Conservation (phyloP, 805 yeast species). For the Candida peoriensis region DNA sequence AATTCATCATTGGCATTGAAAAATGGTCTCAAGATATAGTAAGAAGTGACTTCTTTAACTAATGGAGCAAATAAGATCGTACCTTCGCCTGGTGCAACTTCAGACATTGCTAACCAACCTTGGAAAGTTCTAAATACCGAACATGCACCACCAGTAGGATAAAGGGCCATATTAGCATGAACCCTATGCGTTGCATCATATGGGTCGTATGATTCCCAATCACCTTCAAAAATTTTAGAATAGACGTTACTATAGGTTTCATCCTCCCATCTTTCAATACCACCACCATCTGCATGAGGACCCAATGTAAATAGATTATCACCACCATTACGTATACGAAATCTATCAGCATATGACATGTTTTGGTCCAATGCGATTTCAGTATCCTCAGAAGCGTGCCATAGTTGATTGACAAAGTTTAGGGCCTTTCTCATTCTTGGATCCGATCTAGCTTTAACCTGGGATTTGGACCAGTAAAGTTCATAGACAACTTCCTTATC, state of each 20-base stretch:
- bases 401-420: slow-evolving; percentile 24
- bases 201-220: slow-evolving; percentile 41
- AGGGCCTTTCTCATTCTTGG: slow-evolving; percentile 28
- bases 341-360: slow-evolving; percentile 37
- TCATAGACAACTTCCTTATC: slow-evolving; percentile 25
- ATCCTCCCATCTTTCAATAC: slow-evolving; percentile 44
- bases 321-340: slow-evolving; percentile 37
- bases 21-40: slow-evolving; percentile 36
- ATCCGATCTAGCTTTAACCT: slow-evolving; percentile 34
- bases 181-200: slow-evolving; percentile 31
- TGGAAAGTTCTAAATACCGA: slow-evolving; percentile 37
- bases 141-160: slow-evolving; percentile 25
- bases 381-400: slow-evolving; percentile 25
- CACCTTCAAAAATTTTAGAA: slow-evolving; percentile 31
- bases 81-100: slow-evolving; percentile 34
- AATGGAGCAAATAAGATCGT: slow-evolving; percentile 34
- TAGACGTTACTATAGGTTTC: slow-evolving; percentile 32
- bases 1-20: slow-evolving; percentile 29
- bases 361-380: slow-evolving; percentile 28
- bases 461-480: slow-evolving; percentile 36
- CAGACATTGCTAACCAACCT: slow-evolving; percentile 39
- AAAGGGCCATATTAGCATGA: slow-evolving; percentile 29
- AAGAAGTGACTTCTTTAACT: slow-evolving; percentile 33
- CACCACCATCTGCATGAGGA: slow-evolving; percentile 38
- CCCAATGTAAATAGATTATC: slow-evolving; percentile 27